phyloP scores from a whole-genome alignment of 2,329 filamentous ascomycete genomes.

The Aspergillus quadricinctus region DNA sequence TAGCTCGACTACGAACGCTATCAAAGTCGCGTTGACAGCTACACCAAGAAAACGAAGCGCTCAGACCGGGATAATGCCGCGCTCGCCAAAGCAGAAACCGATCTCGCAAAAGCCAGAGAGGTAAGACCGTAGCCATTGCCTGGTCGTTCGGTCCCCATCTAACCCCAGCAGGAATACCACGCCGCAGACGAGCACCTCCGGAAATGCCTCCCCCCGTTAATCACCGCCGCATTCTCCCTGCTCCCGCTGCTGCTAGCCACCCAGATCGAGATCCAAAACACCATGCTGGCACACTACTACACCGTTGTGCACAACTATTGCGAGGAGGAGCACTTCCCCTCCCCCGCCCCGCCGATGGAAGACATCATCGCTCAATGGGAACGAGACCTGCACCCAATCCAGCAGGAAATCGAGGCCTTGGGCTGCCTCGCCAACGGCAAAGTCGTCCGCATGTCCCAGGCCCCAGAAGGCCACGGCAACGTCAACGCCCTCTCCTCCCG shows the following conservation, averaged over 20 bases:
- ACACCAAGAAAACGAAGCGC: conserved; percentile 65
- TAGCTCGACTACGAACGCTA: conserved; percentile 75
- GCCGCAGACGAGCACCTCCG: conserved; percentile 71
- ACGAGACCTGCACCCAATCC: conserved; percentile 57
- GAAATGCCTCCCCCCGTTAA: conserved; percentile 65
- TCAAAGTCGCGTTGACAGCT: conserved; percentile 65
- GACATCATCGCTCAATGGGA: conserved; percentile 67
- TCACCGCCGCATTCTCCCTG: conserved; percentile 67
- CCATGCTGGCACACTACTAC: conserved; percentile 72
- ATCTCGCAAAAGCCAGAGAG: conserved; percentile 62
- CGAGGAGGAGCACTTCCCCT: conserved; percentile 63
- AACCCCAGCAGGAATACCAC: conserved; percentile 59
- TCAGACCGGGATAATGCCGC: conserved; percentile 69
- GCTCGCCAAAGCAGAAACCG: conserved; percentile 66
- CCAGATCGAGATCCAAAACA: conserved; percentile 73
- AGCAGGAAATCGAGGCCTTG: conserved; percentile 64
- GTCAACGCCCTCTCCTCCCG: conserved; percentile 45
- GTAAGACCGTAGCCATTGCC: conserved; percentile 38
- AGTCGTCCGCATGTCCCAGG: conserved; percentile 31
- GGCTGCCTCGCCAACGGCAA: conserved; percentile 63
- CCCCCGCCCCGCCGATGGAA: conserved; percentile 67
- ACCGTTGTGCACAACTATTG: conserved; percentile 72
- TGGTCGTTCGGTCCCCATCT: conserved; percentile 3
- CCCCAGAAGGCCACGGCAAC: conserved; percentile 12
- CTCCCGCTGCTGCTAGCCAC: conserved; percentile 65